Conservation (phyloP, 2,329 filamentous ascomycete species). For the Colletotrichum brevisporum region DNA sequence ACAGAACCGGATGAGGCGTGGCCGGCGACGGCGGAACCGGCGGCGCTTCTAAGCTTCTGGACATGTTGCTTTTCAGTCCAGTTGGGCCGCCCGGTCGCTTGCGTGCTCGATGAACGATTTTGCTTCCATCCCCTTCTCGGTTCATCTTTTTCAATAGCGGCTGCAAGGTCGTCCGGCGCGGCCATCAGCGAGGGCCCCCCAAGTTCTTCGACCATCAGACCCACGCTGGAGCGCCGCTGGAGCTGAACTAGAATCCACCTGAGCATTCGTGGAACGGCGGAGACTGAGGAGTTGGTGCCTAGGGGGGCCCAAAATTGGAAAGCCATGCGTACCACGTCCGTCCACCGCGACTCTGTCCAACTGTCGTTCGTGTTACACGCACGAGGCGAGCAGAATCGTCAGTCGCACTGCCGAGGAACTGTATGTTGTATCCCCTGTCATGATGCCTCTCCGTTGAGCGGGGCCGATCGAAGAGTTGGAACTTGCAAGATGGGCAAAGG, state of each 20-base stretch:
- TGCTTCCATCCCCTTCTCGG: slow-evolving; percentile 13
- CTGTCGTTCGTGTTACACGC: background rate
- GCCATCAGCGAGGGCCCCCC: slow-evolving; percentile 15
- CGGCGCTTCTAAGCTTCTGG: slow-evolving; percentile 15
- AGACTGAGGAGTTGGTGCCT: slow-evolving; percentile 18
- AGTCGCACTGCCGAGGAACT: background rate
- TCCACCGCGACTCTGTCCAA: slow-evolving; percentile 2
- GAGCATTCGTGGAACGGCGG: slow-evolving; percentile 32
- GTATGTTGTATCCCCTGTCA: background rate
- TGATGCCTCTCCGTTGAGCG: background rate
- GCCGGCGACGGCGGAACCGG: slow-evolving; percentile 18
- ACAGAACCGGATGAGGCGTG: slow-evolving; percentile 18
- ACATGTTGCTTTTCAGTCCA: slow-evolving; percentile 7
- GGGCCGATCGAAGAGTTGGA: background rate
- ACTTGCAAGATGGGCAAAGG: background rate
- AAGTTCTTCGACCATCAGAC: slow-evolving; percentile 27
- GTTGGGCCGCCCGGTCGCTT: slow-evolving; percentile 3
- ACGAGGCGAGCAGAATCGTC: background rate
- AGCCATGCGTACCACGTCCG: slow-evolving; percentile 2
- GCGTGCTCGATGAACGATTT: slow-evolving; percentile 9
- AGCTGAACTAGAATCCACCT: slow-evolving; percentile 31
- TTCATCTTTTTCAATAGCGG: slow-evolving; percentile 37
- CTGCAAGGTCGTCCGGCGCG: slow-evolving; percentile 34
- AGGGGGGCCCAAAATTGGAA: slow-evolving; percentile 19
- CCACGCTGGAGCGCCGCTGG: slow-evolving; percentile 27